These are phyloP conservation scores for Panaeolus papilionaceus DNA, from an alignment of 768 basidiomycete genomes.

Conservation along the genomic window DNA sequence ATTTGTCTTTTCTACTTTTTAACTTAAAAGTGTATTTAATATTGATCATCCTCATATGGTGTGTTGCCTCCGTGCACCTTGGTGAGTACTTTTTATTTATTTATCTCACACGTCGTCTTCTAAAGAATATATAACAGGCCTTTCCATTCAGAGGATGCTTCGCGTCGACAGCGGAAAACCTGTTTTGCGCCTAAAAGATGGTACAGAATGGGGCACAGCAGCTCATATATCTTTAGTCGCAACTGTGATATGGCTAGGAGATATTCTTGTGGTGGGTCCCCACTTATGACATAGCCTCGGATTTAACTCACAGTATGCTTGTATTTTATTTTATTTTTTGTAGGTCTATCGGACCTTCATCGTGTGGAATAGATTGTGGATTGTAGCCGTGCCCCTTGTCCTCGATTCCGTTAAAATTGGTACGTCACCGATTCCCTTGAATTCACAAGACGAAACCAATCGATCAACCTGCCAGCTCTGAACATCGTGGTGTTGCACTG, in stretches of 20 bases:
- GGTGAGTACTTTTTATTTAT: conserved; percentile 19
- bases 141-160: conserved; percentile 19
- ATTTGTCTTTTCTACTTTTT: background rate
- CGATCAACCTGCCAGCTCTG: conserved; percentile 20
- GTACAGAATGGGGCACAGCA: conserved; percentile 31
- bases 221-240: conserved; percentile 30
- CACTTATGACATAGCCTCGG: background rate
- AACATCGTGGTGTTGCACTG: conserved; percentile 32
- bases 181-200: conserved; percentile 28
- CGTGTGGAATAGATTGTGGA: conserved; percentile 33
- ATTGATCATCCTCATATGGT: conserved; percentile 31
- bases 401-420: conserved; percentile 31
- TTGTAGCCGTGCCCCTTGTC: conserved; percentile 30
- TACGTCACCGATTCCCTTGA: conserved; percentile 15
- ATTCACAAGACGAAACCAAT: background rate
- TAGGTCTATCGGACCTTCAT: conserved; percentile 38
- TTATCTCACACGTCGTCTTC: background rate
- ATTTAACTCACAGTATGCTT: background rate
- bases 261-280: conserved; percentile 33
- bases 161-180: conserved; percentile 24
- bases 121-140: conserved; percentile 14
- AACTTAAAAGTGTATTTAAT: conserved; percentile 30
- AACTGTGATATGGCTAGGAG: conserved; percentile 36
- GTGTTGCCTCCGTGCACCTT: conserved; percentile 32
- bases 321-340: background rate